These are phyloP conservation scores for Fulvia fulva DNA, from an alignment of 2,329 filamentous ascomycete species.

Conservation along the genomic window DNA sequence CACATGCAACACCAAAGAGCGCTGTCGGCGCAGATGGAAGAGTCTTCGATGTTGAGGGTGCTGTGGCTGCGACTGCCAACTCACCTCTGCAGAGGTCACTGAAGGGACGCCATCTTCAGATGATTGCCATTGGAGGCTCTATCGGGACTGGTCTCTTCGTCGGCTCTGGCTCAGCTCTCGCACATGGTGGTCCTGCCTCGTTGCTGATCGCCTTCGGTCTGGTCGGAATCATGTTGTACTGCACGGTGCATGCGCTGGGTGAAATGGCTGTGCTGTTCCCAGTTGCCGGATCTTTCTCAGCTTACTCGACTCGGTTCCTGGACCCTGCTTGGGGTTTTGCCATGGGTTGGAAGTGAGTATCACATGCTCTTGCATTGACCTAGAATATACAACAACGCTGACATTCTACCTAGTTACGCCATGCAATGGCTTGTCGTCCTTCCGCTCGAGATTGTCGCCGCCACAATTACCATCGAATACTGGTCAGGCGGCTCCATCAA, in stretches of 20 bases:
- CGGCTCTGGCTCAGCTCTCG: slow-evolving; percentile 31
- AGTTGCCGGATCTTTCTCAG: slow-evolving; percentile 35
- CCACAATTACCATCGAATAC: slow-evolving; percentile 32
- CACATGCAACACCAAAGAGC: slow-evolving; percentile 47
- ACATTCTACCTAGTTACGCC: slow-evolving; percentile 26
- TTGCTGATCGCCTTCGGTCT: slow-evolving; percentile 32
- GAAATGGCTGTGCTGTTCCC: slow-evolving; percentile 36
- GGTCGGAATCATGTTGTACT: slow-evolving; percentile 34
- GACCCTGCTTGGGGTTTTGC: slow-evolving; percentile 36
- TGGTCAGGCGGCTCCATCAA: slow-evolving; percentile 30
- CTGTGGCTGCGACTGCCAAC: slow-evolving; percentile 61
- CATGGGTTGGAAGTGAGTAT: slow-evolving; percentile 33
- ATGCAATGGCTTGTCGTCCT: slow-evolving; percentile 34
- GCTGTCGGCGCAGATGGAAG: slow-evolving; percentile 50
- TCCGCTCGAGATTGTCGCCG: slow-evolving; percentile 34
- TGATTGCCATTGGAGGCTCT: slow-evolving; percentile 65
- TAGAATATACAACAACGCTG: slow-evolving; percentile 1
- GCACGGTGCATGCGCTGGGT: slow-evolving; percentile 33
- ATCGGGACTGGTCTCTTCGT: slow-evolving; percentile 36
- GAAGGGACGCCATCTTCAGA: slow-evolving; percentile 84
- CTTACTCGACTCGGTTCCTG: slow-evolving; percentile 34
- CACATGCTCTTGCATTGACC: not conserved
- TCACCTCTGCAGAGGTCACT: slow-evolving; percentile 69
- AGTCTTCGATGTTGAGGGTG: slow-evolving; percentile 60
- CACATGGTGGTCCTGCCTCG: slow-evolving; percentile 33